These are phyloP conservation scores for Verbena officinalis DNA, from an alignment of 257 asterid species.

Conservation along the genomic window DNA sequence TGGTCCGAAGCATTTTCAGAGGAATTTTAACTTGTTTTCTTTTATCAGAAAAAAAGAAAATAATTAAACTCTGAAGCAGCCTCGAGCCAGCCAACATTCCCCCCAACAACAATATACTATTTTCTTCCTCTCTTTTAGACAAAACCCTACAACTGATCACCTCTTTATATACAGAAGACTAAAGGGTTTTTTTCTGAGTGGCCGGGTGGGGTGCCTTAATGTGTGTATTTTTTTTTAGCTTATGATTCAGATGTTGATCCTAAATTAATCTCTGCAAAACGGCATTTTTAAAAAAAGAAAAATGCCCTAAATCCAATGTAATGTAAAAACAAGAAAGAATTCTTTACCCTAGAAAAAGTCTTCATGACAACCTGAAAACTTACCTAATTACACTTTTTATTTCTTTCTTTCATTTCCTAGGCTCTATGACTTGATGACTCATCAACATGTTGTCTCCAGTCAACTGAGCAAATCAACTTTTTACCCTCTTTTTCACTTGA, in stretches of 20 bases:
- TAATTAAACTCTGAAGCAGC: slow-evolving; percentile 37
- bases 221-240: slow-evolving; percentile 6
- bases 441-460: slow-evolving; percentile 37
- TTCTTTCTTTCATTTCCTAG: slow-evolving; percentile 46
- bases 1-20: slow-evolving; percentile 72
- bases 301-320: slow-evolving; percentile 23
- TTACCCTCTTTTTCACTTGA: slow-evolving; percentile 6
- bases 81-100: slow-evolving; percentile 89
- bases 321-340: slow-evolving; percentile 27
- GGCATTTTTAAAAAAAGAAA: slow-evolving; percentile 3
- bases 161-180: slow-evolving; percentile 22
- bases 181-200: slow-evolving; percentile 3
- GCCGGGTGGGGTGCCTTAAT: slow-evolving; percentile 18
- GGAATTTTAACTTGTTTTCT: background rate
- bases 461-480: slow-evolving; percentile 44
- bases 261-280: slow-evolving; percentile 40
- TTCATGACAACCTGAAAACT: slow-evolving; percentile 14
- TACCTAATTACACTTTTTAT: slow-evolving; percentile 24
- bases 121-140: background rate
- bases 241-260: slow-evolving; percentile 52
- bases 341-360: background rate
- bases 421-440: slow-evolving; percentile 39
- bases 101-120: slow-evolving; percentile 40
- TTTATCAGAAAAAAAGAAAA: background rate
- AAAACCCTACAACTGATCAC: slow-evolving; percentile 35